Base-by-base conservation (phyloP, 805 yeast genomes). In the Candida awuae region DNA sequence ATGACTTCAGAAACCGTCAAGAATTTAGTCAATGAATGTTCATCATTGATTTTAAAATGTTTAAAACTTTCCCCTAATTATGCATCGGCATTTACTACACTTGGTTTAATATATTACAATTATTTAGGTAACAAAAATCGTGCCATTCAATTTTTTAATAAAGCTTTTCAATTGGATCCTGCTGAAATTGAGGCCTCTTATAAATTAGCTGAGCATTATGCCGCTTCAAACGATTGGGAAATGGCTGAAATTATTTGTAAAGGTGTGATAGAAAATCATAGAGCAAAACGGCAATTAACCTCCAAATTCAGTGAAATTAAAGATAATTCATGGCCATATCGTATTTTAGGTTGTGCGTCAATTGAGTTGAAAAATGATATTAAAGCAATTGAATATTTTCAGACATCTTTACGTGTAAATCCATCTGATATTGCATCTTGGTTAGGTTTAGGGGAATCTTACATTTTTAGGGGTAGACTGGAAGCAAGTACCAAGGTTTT, bases 381-480 rank as follows among this genome's bases (percentile, higher is more conserved):
- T 1, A 77, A 77, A 39, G 94, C 98, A 0, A 81, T 90, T 34
- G 90, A 84, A 58, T 78, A 84, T 74, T 87, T 85, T 54, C 98
- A 92, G 59, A 73, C 78, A 20, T 87, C 96, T 1, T 65, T 92
- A 35, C 70, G 97, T 45, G 63, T 82, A 46, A 65, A 77, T 31
- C 65, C 81, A 0, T 46, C 53, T 38, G 97, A 92, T 58, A 56
- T 73, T 2, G 80, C 84, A 47, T 80, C 95, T 2, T 90, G 97
- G 97, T 67, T 83, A 21, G 96, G 96, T 1, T 65, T 92, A n/a
- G 98, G 98, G n/a, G 97, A 92, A 56, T 90, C 96, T 0, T 92
- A 92, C 57, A 66, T 72, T 39, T 73, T 77, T 19, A 76, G 92
- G 57, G 98, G 98, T 2, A 70, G 95, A 44, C 65, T 80, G 32